A percentile compares a stretch with the other conserved stretches of the same genome.
Conservation (phyloP, 2,329 filamentous ascomycete species). For the Colletotrichum godetiae region DNA sequence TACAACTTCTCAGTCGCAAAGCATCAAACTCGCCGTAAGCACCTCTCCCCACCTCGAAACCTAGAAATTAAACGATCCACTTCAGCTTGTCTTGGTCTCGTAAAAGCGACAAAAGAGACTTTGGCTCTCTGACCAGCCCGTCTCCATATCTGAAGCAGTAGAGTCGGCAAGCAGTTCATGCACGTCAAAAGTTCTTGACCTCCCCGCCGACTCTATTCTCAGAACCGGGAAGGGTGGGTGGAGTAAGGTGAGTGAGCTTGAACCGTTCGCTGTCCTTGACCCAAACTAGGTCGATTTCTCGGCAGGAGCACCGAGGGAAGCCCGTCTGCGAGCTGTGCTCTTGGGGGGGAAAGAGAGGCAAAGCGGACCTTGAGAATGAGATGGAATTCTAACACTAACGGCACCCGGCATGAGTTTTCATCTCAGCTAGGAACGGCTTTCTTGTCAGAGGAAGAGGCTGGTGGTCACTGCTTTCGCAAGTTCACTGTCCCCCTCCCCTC, state of each 20-base stretch:
- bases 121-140: neutral
- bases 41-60: neutral
- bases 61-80: neutral
- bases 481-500: neutral
- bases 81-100: neutral
- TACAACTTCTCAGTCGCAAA: no score
- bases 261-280: neutral
- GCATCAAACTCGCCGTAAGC: neutral
- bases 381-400: neutral
- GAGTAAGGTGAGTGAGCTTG: neutral
- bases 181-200: neutral
- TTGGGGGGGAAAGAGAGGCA: neutral
- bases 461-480: neutral
- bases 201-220: neutral
- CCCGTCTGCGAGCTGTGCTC: neutral
- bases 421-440: neutral
- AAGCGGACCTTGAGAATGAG: neutral
- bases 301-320: neutral
- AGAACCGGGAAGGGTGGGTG: neutral
- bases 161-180: neutral
- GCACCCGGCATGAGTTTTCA: neutral
- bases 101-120: neutral
- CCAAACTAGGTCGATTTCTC: neutral
- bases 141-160: neutral
- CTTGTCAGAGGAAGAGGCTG: neutral